These are phyloP conservation scores for Aspergillus fructus DNA, from an alignment of 2,329 filamentous ascomycete species.

Conservation along the genomic window DNA sequence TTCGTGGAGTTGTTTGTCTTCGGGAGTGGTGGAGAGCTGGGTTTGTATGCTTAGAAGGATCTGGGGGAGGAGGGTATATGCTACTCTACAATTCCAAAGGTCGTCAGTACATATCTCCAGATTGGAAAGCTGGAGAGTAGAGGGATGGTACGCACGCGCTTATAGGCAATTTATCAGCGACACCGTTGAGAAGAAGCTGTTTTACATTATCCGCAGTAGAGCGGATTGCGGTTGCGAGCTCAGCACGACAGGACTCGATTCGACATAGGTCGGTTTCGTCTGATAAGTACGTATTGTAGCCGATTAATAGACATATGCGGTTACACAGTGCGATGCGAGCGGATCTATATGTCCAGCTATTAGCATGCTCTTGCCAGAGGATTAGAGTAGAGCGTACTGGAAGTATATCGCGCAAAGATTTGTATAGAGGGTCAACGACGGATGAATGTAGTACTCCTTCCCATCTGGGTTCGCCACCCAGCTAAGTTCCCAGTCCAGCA, in stretches of 20 bases:
- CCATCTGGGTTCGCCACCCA: constrained; percentile 14
- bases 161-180: constrained; percentile 16
- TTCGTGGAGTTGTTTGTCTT: constrained; percentile 16
- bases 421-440: constrained; percentile 12
- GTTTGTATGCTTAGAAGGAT: constrained; percentile 16
- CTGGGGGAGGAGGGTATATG: constrained; percentile 14
- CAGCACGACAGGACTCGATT: constrained; percentile 12
- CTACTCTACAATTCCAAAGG: constrained; percentile 1
- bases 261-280: constrained; percentile 7
- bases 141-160: constrained; percentile 11
- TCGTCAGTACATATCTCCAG: background rate
- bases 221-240: constrained; percentile 8
- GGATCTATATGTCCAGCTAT: background rate
- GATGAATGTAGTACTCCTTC: constrained; percentile 14
- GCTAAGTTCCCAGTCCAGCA: constrained; percentile 15
- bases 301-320: constrained; percentile 12
- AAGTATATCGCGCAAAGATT: constrained; percentile 15
- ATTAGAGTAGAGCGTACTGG: constrained; percentile 7
- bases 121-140: background rate
- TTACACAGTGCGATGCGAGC: constrained; percentile 17
- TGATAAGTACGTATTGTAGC: background rate
- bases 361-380: background rate
- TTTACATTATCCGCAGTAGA: constrained; percentile 16
- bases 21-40: constrained; percentile 12
- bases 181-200: constrained; percentile 12